Evolutionary conservation across 345 rosid species (phyloP).

Genomic region (Raphanus raphanistrum): DNA sequence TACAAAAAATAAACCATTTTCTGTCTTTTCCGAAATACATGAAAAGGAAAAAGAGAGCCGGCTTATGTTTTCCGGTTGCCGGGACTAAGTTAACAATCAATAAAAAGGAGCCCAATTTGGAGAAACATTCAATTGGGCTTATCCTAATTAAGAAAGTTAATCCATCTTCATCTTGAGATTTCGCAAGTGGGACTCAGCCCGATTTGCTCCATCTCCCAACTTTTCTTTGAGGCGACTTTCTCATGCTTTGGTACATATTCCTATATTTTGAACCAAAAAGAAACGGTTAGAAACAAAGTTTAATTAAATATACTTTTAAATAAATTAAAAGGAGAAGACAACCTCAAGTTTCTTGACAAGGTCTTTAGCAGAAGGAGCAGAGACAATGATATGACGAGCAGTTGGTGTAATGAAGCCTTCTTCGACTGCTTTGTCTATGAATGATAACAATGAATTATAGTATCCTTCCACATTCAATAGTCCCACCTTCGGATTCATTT

Average conservation of each 20-base stretch:
- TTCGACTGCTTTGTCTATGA: conserved; percentile 76
- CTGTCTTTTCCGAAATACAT: background rate
- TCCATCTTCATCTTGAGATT: conserved; percentile 51
- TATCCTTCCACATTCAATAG: conserved; percentile 77
- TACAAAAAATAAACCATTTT: conserved; percentile 13
- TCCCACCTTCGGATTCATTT: conserved; percentile 58
- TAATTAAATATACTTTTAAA: background rate
- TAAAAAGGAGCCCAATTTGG: conserved; percentile 31
- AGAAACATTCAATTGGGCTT: conserved; percentile 18
- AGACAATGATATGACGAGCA: conserved; percentile 79
- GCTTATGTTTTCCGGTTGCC: background rate
- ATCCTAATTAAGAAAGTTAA: conserved; percentile 24
- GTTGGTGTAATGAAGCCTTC: conserved; percentile 71
- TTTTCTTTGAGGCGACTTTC: conserved; percentile 69
- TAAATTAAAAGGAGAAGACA: background rate
- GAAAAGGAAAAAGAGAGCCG: conserved; percentile 17
- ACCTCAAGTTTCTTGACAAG: conserved; percentile 76
- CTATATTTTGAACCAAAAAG: conserved; percentile 32
- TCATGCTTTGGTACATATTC: conserved; percentile 77
- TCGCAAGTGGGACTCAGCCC: conserved; percentile 49
- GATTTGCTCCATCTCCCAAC: conserved; percentile 70
- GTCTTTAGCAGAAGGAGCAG: conserved; percentile 64
- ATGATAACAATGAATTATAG: conserved; percentile 68
- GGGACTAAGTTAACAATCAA: conserved; percentile 20
- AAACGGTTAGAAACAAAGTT: background rate